phyloP scores from a whole-genome alignment of 2,329 filamentous ascomycete species.

The Phoma herbarum region DNA sequence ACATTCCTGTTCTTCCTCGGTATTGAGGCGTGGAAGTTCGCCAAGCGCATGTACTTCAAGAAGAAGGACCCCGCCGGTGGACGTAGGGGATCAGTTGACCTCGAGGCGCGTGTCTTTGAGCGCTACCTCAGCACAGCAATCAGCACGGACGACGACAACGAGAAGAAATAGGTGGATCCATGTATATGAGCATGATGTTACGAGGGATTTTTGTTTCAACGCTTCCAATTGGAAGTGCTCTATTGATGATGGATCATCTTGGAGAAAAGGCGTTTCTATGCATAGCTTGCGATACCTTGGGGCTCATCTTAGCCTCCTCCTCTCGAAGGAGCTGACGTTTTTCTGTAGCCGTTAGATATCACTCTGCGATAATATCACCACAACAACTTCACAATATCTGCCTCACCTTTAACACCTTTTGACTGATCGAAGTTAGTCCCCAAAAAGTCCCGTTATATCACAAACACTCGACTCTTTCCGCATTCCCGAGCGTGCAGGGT shows the following conservation, averaged over 20 bases:
- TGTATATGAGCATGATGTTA: neutral
- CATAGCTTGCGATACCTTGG: constrained; percentile 37
- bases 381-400: neutral
- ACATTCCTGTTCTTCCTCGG: constrained; percentile 70
- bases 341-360: constrained; percentile 21
- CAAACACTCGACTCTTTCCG: neutral
- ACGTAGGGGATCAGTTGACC: constrained; percentile 41
- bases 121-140: constrained; percentile 46
- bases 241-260: constrained; percentile 14
- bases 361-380: constrained; percentile 20
- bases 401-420: neutral
- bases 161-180: constrained; percentile 33
- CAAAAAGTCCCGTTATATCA: neutral
- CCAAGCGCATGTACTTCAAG: constrained; percentile 61
- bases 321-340: constrained; percentile 22
- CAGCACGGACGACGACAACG: constrained; percentile 41
- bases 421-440: neutral
- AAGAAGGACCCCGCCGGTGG: constrained; percentile 32
- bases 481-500: neutral
- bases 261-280: constrained; percentile 28
- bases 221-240: constrained; percentile 18
- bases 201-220: constrained; percentile 8
- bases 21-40: constrained; percentile 72
- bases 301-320: constrained; percentile 19
- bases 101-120: constrained; percentile 45